A percentile compares a stretch with the other conserved stretches of the same genome.
These are phyloP conservation scores for Cyberlindnera japonica DNA, from an alignment of 805 yeast species.

Conservation along the genomic window DNA sequence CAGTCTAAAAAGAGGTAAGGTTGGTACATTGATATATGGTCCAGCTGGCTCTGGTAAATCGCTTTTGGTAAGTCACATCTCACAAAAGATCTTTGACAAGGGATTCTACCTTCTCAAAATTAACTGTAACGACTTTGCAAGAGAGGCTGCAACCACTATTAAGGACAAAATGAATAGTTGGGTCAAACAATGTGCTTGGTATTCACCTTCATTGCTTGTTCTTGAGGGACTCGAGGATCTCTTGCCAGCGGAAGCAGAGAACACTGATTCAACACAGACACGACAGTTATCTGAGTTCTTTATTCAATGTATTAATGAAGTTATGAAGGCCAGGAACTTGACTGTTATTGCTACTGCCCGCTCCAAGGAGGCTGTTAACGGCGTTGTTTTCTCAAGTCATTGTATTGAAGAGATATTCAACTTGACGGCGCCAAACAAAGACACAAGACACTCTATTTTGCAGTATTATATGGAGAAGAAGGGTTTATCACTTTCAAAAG, in stretches of 20 bases:
- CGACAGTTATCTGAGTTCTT: conserved; percentile 65
- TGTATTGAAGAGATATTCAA: conserved; percentile 59
- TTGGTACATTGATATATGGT: conserved; percentile 67
- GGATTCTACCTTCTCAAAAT: conserved; percentile 45
- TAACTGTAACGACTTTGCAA: conserved; percentile 54
- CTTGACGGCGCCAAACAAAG: conserved; percentile 67
- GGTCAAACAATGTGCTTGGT: conserved; percentile 62
- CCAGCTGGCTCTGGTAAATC: conserved; percentile 83
- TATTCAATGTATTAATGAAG: conserved; percentile 41
- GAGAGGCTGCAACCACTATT: conserved; percentile 47
- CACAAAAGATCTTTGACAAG: conserved; percentile 32
- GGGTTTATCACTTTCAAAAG: conserved; percentile 34
- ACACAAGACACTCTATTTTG: conserved; percentile 48
- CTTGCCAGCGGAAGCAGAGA: conserved; percentile 56
- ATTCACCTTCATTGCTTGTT: conserved; percentile 68
- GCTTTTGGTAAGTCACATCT: conserved; percentile 42
- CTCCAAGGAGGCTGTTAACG: conserved; percentile 63
- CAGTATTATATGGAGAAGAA: conserved; percentile 24
- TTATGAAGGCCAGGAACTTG: conserved; percentile 39
- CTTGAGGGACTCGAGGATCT: conserved; percentile 77
- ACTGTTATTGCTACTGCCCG: conserved; percentile 60
- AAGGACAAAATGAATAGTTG: conserved; percentile 42
- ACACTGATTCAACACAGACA: conserved; percentile 57
- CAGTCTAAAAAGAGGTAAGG: conserved; percentile 40
- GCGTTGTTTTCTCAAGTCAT: conserved; percentile 61